Base-by-base conservation (phyloP, 2,329 filamentous ascomycete genomes). In the Alternaria consortialis region DNA sequence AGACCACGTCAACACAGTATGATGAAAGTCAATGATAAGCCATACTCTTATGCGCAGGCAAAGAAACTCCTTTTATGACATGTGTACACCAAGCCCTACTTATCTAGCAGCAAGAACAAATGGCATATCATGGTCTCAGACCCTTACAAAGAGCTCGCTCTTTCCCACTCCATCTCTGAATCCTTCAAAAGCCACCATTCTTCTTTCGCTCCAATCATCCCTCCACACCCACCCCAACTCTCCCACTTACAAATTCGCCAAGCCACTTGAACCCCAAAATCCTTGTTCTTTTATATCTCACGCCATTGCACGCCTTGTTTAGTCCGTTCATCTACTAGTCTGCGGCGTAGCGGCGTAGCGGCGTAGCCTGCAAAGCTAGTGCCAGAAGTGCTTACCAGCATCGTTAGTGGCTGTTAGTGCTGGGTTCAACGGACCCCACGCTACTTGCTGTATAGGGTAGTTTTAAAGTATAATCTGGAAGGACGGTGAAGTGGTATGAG, bases 381-480 rank as follows among this genome's bases (percentile, higher is more conserved):
- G 46, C 20, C 34, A 25, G 46, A 50, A 50, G 31, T 50, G 46
- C 46, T 50, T 50, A 50, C 32, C 46, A 50, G 46, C 32, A 25
- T 50, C 46, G 46, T 50, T 50, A 50, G 46, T 50, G 46, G 46
- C 46, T 50, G 32, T 50, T 50, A 50, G 46, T 50, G 46, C 46
- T 50, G 32, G 31, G 46, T 50, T 50, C 46, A 23, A 50, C 46
- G 31, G 32, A 50, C 46, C 46, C 46, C 46, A 36, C 46, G 32
- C n/a, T 34, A 25, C 13, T 50, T 50, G 46, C 46, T 50, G 34
- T n/a, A 36, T 50, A 20, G n/a, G 46, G 46, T 23, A 50, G 46
- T 34, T 50, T 50, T 13, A 17, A 17, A 23, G 17, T 23, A 40
- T 23, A 23, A 5, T 17, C 23, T 23, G 17, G 17, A 12, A 6